Evolutionary conservation across 2,329 filamentous ascomycete species (phyloP).

Genomic region (Colletotrichum viniferum): DNA sequence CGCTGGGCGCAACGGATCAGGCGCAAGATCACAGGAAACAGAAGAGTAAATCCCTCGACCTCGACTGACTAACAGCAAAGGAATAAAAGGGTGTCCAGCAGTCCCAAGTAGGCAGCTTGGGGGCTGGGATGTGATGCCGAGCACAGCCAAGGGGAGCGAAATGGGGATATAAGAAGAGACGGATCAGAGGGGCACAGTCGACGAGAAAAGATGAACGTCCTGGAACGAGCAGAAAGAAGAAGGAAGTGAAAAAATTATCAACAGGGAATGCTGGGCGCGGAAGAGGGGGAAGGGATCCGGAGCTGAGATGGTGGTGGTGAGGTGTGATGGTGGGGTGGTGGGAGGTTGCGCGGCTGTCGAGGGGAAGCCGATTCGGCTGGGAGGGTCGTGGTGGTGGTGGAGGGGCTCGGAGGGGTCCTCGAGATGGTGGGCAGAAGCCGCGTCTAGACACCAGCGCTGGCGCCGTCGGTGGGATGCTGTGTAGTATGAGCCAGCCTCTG

Average conservation of each 20-base stretch:
- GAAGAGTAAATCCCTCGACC: conserved; percentile 1
- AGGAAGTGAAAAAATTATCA: neutral
- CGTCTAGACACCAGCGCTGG: neutral
- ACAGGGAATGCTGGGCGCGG: conserved; percentile 12
- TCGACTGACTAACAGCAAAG: neutral
- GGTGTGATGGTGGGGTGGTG: conserved; percentile 15
- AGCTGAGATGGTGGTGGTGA: conserved; percentile 7
- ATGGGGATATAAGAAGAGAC: neutral
- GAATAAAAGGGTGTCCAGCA: neutral
- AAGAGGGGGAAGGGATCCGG: conserved; percentile 11
- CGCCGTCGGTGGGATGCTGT: neutral
- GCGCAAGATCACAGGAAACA: neutral
- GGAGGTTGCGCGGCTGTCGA: conserved; percentile 22
- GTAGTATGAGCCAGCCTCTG: conserved; percentile 1
- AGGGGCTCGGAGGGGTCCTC: conserved; percentile 10
- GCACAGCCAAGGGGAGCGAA: neutral
- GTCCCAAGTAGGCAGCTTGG: neutral
- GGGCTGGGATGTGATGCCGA: neutral
- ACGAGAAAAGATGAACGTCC: neutral
- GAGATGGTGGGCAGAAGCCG: conserved; percentile 19
- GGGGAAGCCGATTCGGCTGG: conserved; percentile 24
- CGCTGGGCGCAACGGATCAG: neutral
- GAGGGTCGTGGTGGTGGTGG: conserved; percentile 17
- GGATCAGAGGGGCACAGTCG: neutral
- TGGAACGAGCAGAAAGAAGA: neutral